phyloP scores from a whole-genome alignment of 495 filamentous ascomycete species.

The Penicillium soppii region DNA sequence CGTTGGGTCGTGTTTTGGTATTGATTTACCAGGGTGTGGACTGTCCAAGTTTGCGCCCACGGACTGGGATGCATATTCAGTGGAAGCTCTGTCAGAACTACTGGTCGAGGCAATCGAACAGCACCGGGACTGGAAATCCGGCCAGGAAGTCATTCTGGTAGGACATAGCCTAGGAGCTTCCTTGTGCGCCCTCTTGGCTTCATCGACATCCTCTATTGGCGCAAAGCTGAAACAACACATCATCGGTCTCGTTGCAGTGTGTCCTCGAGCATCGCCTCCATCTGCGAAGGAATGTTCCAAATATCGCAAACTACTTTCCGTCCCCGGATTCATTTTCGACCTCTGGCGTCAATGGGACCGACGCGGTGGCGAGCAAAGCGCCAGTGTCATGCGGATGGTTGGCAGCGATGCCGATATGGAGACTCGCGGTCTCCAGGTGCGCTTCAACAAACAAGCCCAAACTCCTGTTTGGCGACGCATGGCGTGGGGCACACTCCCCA shows the following conservation, averaged over 20 bases:
- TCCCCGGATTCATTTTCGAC: conserved; percentile 74
- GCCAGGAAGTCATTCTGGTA: conserved; percentile 75
- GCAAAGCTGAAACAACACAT: conserved; percentile 58
- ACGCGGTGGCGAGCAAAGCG: conserved; percentile 72
- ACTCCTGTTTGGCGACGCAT: conserved; percentile 83
- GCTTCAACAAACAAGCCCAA: conserved; percentile 79
- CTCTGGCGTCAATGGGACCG: conserved; percentile 79
- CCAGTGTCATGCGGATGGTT: conserved; percentile 77
- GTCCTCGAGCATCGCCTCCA: conserved; percentile 66
- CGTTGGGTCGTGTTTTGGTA: conserved; percentile 80
- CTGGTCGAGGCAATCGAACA: conserved; percentile 69
- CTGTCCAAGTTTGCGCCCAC: conserved; percentile 68
- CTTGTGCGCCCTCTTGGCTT: conserved; percentile 71
- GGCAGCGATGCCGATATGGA: conserved; percentile 71
- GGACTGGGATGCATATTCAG: conserved; percentile 76
- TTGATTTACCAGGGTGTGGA: conserved; percentile 90
- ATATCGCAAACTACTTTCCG: conserved; percentile 55
- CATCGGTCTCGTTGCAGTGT: conserved; percentile 75
- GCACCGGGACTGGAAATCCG: conserved; percentile 61
- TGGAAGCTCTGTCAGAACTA: conserved; percentile 72
- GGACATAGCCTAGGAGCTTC: conserved; percentile 89
- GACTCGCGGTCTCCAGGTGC: conserved; percentile 72
- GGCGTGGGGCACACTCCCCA: conserved; percentile 68
- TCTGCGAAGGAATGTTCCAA: conserved; percentile 50
- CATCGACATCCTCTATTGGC: conserved; percentile 50